Evolutionary conservation across 2,329 filamentous ascomycete species (phyloP).

Genomic region (Fusarium sp.): DNA sequence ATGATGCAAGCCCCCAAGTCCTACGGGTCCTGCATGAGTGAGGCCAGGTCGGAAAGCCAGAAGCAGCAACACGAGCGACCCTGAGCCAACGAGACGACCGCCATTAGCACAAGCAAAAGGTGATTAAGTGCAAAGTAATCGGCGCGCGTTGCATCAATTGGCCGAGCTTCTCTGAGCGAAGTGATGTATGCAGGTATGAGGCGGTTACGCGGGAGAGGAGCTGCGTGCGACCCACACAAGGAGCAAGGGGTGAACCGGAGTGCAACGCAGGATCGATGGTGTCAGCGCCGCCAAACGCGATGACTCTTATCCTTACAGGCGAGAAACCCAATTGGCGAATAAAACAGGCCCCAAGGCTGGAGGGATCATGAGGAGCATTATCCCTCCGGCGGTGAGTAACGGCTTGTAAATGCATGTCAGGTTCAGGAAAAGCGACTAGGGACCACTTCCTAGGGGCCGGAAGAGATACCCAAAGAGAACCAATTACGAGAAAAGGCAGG

Average conservation of each 20-base stretch:
- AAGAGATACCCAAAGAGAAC: conserved; percentile 1
- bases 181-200: conserved; percentile 2
- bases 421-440: neutral
- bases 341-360: neutral
- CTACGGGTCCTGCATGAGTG: conserved; percentile 28
- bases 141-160: conserved; percentile 16
- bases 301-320: neutral
- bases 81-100: conserved; percentile 32
- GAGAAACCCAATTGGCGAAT: conserved; percentile 1
- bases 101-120: conserved; percentile 18
- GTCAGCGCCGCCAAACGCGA: neutral
- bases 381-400: conserved; percentile 4
- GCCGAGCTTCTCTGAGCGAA: conserved; percentile 7
- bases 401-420: conserved; percentile 3
- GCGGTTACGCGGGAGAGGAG: conserved; percentile 23
- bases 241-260: conserved; percentile 19
- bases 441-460: neutral
- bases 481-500: conserved; percentile 17
- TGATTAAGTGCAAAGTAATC: neutral
- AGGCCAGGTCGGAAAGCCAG: conserved; percentile 1
- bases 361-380: neutral
- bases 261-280: neutral
- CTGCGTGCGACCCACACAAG: conserved; percentile 27
- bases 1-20: conserved; percentile 2
- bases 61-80: neutral